phyloP scores from a whole-genome alignment of 208 protist genomes.

The Sergeia podlipaevii region DNA sequence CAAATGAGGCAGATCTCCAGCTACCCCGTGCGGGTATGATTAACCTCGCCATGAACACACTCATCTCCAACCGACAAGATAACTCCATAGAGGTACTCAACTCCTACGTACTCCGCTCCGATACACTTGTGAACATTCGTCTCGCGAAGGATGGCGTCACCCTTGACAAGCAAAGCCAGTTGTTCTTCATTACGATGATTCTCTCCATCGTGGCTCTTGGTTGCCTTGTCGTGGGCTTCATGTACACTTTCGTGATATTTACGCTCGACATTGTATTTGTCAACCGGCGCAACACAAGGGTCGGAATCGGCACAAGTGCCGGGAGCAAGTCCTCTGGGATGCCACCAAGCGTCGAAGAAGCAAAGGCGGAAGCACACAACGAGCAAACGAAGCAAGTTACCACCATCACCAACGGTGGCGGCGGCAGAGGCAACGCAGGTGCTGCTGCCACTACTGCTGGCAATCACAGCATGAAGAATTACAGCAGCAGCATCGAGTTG shows the following conservation, averaged over 20 bases:
- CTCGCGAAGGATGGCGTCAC: background rate
- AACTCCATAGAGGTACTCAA: background rate
- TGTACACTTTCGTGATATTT: background rate
- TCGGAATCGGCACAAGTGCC: no score
- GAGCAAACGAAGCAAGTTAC: no score
- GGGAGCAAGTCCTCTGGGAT: no score
- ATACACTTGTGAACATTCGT: background rate
- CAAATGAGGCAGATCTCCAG: slow-evolving; percentile 1
- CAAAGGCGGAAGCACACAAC: no score
- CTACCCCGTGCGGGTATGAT: slow-evolving; percentile 5
- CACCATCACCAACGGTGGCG: background rate
- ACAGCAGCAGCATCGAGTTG: background rate
- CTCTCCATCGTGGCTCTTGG: background rate
- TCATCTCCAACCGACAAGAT: slow-evolving; percentile 12
- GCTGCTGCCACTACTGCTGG: background rate
- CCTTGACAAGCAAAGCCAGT: background rate
- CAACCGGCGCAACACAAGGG: no score
- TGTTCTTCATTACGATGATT: background rate
- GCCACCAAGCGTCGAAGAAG: no score
- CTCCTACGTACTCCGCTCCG: background rate
- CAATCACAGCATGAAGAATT: no score
- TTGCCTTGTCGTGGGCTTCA: background rate
- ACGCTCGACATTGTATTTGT: background rate
- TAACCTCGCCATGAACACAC: slow-evolving; percentile 6
- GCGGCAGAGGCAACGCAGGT: background rate